A percentile compares a stretch with the other conserved stretches of the same genome.
Conservation (phyloP, 306 rosid genomes). For the Pyrus betulifolia region DNA sequence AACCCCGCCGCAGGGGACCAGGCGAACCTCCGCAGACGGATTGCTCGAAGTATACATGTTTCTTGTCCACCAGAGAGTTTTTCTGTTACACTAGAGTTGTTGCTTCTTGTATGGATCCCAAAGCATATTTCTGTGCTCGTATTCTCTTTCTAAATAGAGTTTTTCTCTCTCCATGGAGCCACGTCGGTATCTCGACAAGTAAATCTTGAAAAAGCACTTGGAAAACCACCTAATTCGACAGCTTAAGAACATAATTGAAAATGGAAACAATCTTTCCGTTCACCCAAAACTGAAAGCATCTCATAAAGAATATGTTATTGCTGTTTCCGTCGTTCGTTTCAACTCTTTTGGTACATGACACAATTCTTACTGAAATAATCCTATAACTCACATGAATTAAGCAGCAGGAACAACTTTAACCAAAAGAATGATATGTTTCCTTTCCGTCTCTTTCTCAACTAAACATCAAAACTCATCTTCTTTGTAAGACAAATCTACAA, state of each 20-base stretch:
- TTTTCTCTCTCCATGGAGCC: neutral
- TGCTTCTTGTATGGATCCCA: neutral
- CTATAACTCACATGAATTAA: conserved; percentile 22
- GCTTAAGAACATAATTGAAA: neutral
- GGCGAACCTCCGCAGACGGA: neutral
- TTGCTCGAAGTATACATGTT: neutral
- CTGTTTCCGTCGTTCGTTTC: conserved; percentile 1
- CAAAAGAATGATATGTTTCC: conserved; percentile 17
- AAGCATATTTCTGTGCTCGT: neutral
- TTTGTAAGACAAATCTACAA: conserved; percentile 31
- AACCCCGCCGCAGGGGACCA: neutral
- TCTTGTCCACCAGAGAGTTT: neutral
- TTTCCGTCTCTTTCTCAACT: conserved; percentile 6
- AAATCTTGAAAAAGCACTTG: neutral
- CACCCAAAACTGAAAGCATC: conserved; percentile 2
- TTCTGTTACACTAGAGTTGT: neutral
- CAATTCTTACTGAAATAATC: neutral
- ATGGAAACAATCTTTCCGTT: neutral
- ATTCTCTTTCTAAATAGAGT: neutral
- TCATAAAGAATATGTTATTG: conserved; percentile 1
- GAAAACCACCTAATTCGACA: neutral
- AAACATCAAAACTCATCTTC: conserved; percentile 24
- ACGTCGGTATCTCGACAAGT: neutral
- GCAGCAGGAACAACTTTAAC: conserved; percentile 15
- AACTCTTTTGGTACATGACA: conserved; percentile 10